Evolutionary conservation across 805 yeast genomes (phyloP).

Genomic region (Saturnispora sanitii): DNA sequence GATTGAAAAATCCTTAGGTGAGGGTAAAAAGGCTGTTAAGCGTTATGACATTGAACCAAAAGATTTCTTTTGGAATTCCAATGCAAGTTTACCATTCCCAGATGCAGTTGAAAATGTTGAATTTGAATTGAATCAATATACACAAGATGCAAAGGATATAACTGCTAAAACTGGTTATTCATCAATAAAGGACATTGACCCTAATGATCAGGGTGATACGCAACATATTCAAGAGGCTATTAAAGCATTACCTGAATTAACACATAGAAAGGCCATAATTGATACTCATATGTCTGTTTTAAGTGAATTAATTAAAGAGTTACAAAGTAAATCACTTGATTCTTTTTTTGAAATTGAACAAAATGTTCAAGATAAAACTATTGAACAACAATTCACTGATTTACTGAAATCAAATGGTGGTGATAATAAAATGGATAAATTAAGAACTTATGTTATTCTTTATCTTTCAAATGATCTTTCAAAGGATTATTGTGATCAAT

Average conservation of each 20-base stretch:
- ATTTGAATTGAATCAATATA: constrained; percentile 67
- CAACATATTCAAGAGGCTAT: constrained; percentile 75
- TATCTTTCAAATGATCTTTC: constrained; percentile 47
- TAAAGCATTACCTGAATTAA: constrained; percentile 83
- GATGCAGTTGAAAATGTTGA: constrained; percentile 98
- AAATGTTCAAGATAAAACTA: constrained; percentile 52
- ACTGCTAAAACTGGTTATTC: constrained; percentile 67
- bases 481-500: constrained; percentile 41
- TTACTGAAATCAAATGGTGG: constrained; percentile 41
- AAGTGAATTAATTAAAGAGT: constrained; percentile 69
- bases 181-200: constrained; percentile 68
- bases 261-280: constrained; percentile 76
- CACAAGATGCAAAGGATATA: constrained; percentile 77
- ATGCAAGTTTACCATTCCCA: constrained; percentile 87
- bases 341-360: constrained; percentile 93
- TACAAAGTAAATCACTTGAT: constrained; percentile 82
- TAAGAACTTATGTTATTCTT: constrained; percentile 81
- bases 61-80: constrained; percentile 85
- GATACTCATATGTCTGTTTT: constrained; percentile 97
- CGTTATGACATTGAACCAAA: constrained; percentile 83
- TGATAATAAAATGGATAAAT: constrained; percentile 55
- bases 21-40: constrained; percentile 34
- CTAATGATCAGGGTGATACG: constrained; percentile 45
- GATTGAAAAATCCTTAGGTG: constrained; percentile 30
- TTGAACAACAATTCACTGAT: constrained; percentile 48